phyloP scores from a whole-genome alignment of 495 filamentous ascomycete species.

The Neurospora sp. region DNA sequence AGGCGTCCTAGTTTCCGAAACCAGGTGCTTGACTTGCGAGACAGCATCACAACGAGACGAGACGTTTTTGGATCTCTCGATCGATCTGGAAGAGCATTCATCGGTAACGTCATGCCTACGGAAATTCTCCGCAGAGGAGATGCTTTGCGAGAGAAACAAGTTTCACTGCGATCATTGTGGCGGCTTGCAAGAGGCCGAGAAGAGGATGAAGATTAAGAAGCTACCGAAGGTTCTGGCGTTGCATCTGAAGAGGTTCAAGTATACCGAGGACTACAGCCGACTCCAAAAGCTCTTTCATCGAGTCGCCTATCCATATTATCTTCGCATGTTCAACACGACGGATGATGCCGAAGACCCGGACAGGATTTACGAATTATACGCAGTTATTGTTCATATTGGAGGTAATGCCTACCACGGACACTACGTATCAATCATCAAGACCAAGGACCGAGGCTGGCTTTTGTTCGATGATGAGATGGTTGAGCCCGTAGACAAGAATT shows the following conservation, averaged over 20 bases:
- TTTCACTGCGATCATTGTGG: constrained; percentile 98
- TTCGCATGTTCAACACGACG: constrained; percentile 95
- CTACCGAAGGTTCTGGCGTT: constrained; percentile 84
- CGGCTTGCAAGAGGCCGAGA: constrained; percentile 93
- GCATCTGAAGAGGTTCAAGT: constrained; percentile 95
- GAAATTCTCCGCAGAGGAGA: constrained; percentile 95
- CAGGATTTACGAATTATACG: constrained; percentile 90
- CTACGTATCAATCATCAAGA: constrained; percentile 97
- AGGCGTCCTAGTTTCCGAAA: constrained; percentile 89
- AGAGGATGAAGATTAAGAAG: constrained; percentile 98
- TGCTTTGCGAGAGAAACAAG: constrained; percentile 97
- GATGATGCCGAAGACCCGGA: constrained; percentile 95
- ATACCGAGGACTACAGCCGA: constrained; percentile 86
- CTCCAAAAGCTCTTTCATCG: constrained; percentile 95
- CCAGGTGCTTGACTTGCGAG: constrained; percentile 91
- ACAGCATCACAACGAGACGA: constrained; percentile 92
- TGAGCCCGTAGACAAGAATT: constrained; percentile 91
- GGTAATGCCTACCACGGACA: constrained; percentile 98
- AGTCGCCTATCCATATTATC: constrained; percentile 92
- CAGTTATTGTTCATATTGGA: constrained; percentile 96
- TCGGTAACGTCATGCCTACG: constrained; percentile 91
- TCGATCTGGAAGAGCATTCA: constrained; percentile 90
- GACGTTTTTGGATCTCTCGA: constrained; percentile 88
- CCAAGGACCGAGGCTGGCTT: constrained; percentile 88
- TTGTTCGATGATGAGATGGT: constrained; percentile 98